A percentile compares a stretch with the other conserved stretches of the same genome.
Evolutionary conservation across 2,329 filamentous ascomycete genomes (phyloP).

Genomic region (Pleomassaria siparia): DNA sequence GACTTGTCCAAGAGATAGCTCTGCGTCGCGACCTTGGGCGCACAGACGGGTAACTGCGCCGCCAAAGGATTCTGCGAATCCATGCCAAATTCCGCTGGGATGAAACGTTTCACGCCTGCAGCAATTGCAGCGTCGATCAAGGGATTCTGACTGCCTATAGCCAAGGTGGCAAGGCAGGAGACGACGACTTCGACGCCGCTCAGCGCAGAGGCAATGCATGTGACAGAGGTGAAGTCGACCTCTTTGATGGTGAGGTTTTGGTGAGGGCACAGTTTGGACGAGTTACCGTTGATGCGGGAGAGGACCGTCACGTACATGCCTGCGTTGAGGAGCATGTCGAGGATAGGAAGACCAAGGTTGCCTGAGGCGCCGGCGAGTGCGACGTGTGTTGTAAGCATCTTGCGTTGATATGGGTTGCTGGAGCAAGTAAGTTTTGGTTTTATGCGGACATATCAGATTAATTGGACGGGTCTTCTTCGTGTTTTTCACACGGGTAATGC

Average conservation of each 20-base stretch:
- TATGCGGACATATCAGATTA: too few relatives aligned
- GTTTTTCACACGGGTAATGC: too few relatives aligned
- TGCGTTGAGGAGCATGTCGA: conserved; percentile 29
- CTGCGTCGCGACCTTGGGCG: conserved; percentile 6
- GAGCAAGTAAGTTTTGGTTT: too few relatives aligned
- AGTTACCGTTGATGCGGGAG: conserved; percentile 19
- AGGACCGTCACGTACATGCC: conserved; percentile 33
- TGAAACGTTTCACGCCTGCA: conserved; percentile 44
- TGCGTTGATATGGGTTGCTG: too few relatives aligned
- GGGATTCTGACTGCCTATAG: conserved; percentile 17
- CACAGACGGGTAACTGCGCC: conserved; percentile 8
- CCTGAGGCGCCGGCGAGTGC: conserved; percentile 25
- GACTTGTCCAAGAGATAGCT: conserved; percentile 5
- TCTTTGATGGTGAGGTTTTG: conserved; percentile 29
- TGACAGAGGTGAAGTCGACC: conserved; percentile 12
- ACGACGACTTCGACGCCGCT: conserved; percentile 37
- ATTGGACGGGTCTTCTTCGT: too few relatives aligned
- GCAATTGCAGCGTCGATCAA: conserved; percentile 45
- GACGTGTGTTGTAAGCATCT: conserved; percentile 1
- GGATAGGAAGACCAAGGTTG: conserved; percentile 29
- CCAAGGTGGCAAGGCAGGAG: conserved; percentile 15
- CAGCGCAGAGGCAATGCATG: conserved; percentile 24
- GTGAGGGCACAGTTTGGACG: conserved; percentile 4
- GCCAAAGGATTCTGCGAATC: conserved; percentile 31
- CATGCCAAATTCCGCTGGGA: conserved; percentile 47